Evolutionary conservation across 2,329 filamentous ascomycete genomes (phyloP).

Genomic region (Sclerotinia minor): DNA sequence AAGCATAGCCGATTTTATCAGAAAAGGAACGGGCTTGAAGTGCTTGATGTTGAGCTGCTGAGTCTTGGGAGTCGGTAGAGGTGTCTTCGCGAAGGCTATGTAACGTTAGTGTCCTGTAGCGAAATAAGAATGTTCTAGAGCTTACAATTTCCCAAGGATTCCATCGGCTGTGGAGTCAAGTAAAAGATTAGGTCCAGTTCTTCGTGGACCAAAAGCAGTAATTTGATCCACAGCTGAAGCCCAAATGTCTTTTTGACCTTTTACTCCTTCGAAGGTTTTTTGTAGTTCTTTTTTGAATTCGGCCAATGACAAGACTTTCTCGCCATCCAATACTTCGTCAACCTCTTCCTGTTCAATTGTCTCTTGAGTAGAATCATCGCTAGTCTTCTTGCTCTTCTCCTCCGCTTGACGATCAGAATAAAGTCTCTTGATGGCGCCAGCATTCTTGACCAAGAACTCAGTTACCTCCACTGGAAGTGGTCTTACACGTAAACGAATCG

Average conservation of each 20-base stretch:
- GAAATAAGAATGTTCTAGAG: background rate
- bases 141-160: slow-evolving; percentile 71
- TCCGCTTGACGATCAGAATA: slow-evolving; percentile 67
- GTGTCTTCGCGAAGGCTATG: slow-evolving; percentile 35
- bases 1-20: slow-evolving; percentile 90
- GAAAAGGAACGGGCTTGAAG: slow-evolving; percentile 68
- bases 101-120: background rate
- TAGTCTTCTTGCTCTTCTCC: slow-evolving; percentile 40
- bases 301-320: slow-evolving; percentile 63
- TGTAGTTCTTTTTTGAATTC: slow-evolving; percentile 78
- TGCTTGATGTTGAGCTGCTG: slow-evolving; percentile 47
- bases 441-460: slow-evolving; percentile 81
- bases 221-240: slow-evolving; percentile 75
- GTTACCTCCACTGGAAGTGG: slow-evolving; percentile 78
- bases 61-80: slow-evolving; percentile 38
- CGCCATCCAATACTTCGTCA: slow-evolving; percentile 57
- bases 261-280: slow-evolving; percentile 66
- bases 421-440: slow-evolving; percentile 73
- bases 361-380: slow-evolving; percentile 36
- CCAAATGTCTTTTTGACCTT: slow-evolving; percentile 76
- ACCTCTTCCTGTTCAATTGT: slow-evolving; percentile 44
- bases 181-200: slow-evolving; percentile 84
- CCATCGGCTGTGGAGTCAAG: slow-evolving; percentile 76
- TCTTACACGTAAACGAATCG: slow-evolving; percentile 71
- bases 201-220: slow-evolving; percentile 82